phyloP scores from a whole-genome alignment of 768 basidiomycete genomes.

The Boletus subparvulus region DNA sequence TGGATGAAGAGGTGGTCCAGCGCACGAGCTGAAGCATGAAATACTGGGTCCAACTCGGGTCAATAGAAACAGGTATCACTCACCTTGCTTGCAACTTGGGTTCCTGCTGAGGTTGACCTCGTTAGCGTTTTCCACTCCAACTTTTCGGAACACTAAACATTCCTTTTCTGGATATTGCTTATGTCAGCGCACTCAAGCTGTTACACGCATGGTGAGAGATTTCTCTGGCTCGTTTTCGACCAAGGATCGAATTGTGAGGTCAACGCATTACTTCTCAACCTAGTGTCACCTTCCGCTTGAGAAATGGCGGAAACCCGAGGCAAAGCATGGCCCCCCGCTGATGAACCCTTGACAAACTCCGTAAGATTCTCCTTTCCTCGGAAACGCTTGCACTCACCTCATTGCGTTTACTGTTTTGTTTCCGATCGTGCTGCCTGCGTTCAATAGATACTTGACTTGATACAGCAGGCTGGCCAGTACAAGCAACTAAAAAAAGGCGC shows the following conservation, averaged over 20 bases:
- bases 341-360: conserved; percentile 85
- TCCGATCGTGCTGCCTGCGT: neutral
- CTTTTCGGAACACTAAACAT: neutral
- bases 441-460: conserved; percentile 85
- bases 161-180: conserved; percentile 8
- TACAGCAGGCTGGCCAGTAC: conserved; percentile 94
- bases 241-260: conserved; percentile 93
- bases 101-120: neutral
- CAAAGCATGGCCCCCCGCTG: conserved; percentile 89
- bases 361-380: conserved; percentile 43
- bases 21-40: neutral
- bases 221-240: conserved; percentile 41
- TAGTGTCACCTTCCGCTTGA: conserved; percentile 2
- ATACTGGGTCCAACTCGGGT: neutral
- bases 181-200: conserved; percentile 10
- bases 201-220: neutral
- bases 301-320: conserved; percentile 65
- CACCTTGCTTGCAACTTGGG: neutral
- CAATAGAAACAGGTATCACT: neutral
- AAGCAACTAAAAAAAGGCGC: conserved; percentile 99
- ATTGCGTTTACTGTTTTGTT: neutral
- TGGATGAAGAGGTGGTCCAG: neutral
- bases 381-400: neutral
- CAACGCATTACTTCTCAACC: conserved; percentile 30
- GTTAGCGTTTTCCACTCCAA: neutral